These are phyloP conservation scores for Chaetoscypha palmicola DNA, from an alignment of 2,329 filamentous ascomycete species.

Conservation along the genomic window DNA sequence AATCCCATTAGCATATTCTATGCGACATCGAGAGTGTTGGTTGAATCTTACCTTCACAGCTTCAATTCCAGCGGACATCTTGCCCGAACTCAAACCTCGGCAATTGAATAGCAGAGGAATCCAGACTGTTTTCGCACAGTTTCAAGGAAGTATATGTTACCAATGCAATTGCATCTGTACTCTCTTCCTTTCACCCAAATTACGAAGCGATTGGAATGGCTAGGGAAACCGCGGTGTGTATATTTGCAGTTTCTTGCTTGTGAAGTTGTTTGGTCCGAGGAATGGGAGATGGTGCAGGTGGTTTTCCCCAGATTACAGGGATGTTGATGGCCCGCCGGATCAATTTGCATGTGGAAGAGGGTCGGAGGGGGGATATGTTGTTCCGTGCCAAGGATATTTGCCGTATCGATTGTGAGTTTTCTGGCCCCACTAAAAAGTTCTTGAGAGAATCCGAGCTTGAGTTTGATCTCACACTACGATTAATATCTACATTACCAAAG, in stretches of 20 bases:
- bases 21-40: not conserved
- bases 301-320: no score
- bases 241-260: no score
- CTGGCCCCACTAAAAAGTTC: conserved; percentile 9
- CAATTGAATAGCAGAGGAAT: conserved; percentile 11
- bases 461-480: conserved; percentile 10
- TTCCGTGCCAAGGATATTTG: conserved; percentile 10
- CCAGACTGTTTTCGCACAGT: conserved; percentile 12
- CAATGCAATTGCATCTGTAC: conserved; percentile 19
- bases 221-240: no score
- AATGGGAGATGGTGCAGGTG: no score
- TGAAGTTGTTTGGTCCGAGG: no score
- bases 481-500: conserved; percentile 1
- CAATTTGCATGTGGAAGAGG: conserved; percentile 3
- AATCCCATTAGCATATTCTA: conserved; percentile 11
- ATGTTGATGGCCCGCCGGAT: no score
- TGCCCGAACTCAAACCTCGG: conserved; percentile 23
- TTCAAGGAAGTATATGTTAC: conserved; percentile 12
- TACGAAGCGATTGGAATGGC: no score
- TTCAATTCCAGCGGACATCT: conserved; percentile 25
- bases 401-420: conserved; percentile 19
- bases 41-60: conserved; percentile 21
- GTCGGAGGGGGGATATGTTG: not conserved
- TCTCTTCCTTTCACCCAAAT: not conserved
- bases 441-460: not conserved